phyloP scores from a whole-genome alignment of 73 alveolate genomes.

The Blepharisma stoltei region DNA sequence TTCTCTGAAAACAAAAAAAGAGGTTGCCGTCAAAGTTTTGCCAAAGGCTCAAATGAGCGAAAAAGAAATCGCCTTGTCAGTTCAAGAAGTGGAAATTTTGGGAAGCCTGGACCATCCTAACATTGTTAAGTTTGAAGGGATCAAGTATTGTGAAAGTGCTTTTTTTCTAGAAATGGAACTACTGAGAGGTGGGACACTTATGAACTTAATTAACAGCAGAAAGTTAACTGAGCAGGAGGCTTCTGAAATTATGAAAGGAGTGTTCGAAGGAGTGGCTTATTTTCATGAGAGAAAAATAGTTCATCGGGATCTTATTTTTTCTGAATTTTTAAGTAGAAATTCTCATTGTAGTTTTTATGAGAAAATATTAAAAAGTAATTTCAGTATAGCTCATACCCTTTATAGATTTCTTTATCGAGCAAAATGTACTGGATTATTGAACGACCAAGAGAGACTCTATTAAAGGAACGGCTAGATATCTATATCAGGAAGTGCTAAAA shows the following conservation, averaged over 20 bases:
- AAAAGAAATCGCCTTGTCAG: neutral
- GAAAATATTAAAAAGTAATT: too few relatives aligned
- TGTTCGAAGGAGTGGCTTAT: constrained; percentile 31
- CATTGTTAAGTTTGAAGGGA: constrained; percentile 39
- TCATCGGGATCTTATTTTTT: constrained; percentile 65
- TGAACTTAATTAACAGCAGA: constrained; percentile 31
- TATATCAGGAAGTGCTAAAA: too few relatives aligned
- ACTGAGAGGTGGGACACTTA: constrained; percentile 70
- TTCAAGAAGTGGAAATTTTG: constrained; percentile 35
- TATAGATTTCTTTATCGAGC: too few relatives aligned
- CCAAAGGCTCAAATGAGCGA: constrained; percentile 31
- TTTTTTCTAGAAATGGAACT: constrained; percentile 75
- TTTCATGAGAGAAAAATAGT: constrained; percentile 48
- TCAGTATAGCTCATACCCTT: too few relatives aligned
- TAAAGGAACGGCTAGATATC: too few relatives aligned
- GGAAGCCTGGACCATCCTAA: constrained; percentile 39
- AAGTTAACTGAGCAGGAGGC: constrained; percentile 38
- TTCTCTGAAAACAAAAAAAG: constrained; percentile 13
- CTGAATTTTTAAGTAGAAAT: constrained; percentile 36
- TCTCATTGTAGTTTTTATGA: too few relatives aligned
- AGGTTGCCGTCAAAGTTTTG: constrained; percentile 24
- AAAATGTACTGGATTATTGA: too few relatives aligned
- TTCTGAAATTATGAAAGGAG: constrained; percentile 32
- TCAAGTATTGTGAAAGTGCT: constrained; percentile 34
- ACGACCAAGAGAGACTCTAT: too few relatives aligned